Evolutionary conservation across 768 basidiomycete species (phyloP).

Genomic region (Boletus huronensis): DNA sequence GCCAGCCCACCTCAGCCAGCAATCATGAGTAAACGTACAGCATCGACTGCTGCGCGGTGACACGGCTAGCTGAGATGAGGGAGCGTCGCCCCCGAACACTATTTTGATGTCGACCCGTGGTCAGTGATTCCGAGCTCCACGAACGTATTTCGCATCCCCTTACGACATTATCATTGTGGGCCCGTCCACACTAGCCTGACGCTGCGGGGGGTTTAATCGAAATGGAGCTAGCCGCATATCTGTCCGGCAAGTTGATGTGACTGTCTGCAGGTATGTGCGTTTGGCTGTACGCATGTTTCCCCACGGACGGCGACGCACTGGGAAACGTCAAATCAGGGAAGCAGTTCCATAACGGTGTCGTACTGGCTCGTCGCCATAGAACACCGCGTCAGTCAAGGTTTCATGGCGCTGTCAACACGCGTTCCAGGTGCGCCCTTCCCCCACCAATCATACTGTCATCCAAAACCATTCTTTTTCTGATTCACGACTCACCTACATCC

Average conservation of each 20-base stretch:
- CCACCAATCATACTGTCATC: slow-evolving; percentile 16
- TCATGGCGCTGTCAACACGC: slow-evolving; percentile 34
- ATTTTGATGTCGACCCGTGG: slow-evolving; percentile 13
- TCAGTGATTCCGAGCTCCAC: slow-evolving; percentile 21
- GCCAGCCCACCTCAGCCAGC: slow-evolving; percentile 4
- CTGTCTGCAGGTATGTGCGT: neutral
- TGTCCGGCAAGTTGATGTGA: slow-evolving; percentile 2
- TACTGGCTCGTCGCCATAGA: slow-evolving; percentile 28
- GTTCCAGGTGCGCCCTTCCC: slow-evolving; percentile 29
- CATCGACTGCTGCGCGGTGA: slow-evolving; percentile 16
- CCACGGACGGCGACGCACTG: slow-evolving; percentile 17
- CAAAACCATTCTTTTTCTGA: slow-evolving; percentile 22
- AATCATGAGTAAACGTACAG: slow-evolving; percentile 1
- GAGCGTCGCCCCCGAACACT: slow-evolving; percentile 9
- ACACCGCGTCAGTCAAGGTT: slow-evolving; percentile 33
- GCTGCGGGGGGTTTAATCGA: slow-evolving; percentile 15
- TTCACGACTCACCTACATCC: slow-evolving; percentile 12
- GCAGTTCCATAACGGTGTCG: slow-evolving; percentile 21
- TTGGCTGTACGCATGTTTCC: slow-evolving; percentile 4
- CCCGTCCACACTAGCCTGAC: slow-evolving; percentile 1
- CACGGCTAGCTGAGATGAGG: slow-evolving; percentile 21
- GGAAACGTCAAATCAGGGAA: slow-evolving; percentile 26
- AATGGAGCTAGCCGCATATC: slow-evolving; percentile 4
- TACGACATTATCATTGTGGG: slow-evolving; percentile 21
- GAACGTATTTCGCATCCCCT: slow-evolving; percentile 15